Conservation (phyloP, 208 protist species). For the Leishmania arabica region DNA sequence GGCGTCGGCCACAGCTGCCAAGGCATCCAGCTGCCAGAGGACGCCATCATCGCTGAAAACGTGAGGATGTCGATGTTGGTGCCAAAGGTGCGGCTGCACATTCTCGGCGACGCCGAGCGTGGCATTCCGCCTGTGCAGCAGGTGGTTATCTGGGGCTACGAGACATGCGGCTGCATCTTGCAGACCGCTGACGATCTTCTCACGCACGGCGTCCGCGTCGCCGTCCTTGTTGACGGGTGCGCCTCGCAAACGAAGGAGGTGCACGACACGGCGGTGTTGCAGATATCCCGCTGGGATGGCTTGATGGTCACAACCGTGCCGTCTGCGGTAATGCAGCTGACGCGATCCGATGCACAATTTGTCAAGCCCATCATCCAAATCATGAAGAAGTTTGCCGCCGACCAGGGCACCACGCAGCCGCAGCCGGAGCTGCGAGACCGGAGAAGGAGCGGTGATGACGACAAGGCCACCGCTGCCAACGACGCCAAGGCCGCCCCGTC, state of each 20-base stretch:
- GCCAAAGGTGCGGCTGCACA: slow-evolving; percentile 32
- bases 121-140: slow-evolving; percentile 61
- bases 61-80: slow-evolving; percentile 54
- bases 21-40: slow-evolving; percentile 45
- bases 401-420: slow-evolving; percentile 10
- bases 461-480: background rate
- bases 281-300: slow-evolving; percentile 49
- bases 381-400: slow-evolving; percentile 18
- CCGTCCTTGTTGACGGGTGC: slow-evolving; percentile 55
- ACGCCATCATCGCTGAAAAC: slow-evolving; percentile 47
- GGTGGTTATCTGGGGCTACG: slow-evolving; percentile 70
- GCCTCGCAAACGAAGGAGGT: slow-evolving; percentile 31
- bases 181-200: slow-evolving; percentile 67
- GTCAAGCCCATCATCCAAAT: slow-evolving; percentile 33
- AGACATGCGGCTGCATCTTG: slow-evolving; percentile 75
- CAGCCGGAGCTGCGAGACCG: background rate
- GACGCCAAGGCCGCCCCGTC: background rate
- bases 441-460: background rate
- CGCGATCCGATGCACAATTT: slow-evolving; percentile 23
- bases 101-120: slow-evolving; percentile 30
- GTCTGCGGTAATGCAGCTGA: slow-evolving; percentile 40
- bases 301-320: slow-evolving; percentile 35
- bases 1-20: slow-evolving; percentile 32
- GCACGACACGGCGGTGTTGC: slow-evolving; percentile 36
- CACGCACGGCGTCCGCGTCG: slow-evolving; percentile 54